Base-by-base conservation (phyloP, 164 flowering plant genomes). In the Nelumbo lutea region DNA sequence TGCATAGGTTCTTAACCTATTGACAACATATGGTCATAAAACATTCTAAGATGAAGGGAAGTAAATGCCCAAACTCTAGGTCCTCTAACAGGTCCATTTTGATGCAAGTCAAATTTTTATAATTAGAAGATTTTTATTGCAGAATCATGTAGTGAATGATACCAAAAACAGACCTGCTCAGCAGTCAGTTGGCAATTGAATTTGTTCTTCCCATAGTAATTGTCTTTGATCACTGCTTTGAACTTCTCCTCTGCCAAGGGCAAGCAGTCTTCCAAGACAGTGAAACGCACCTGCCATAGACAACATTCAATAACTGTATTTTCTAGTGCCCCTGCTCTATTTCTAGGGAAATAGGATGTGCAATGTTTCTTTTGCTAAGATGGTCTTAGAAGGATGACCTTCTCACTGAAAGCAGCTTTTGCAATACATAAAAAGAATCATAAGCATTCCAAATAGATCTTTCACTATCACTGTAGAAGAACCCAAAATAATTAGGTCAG, bases 191-290 rank as follows among this genome's bases (percentile, higher is more conserved):
- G 68, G 71, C 83, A 66, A 48, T 79, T 68, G 66, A 85, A 87
- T 70, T 85, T 85, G 69, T 71, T 83, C 59, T 68, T 80, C 7
- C 77, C 64, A 66, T 65, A 83, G 72, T 85, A 85, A 67, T 83
- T 83, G 1, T 80, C 83, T 71, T 85, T 79, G 61, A 85, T 78
- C 15, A 75, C 85, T 47, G 65, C 68, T 73, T 70, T 87, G 72
- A 87, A 85, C 74, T 78, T 78, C 62, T 82, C 88, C 79, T 82
- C 86, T 2, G 82, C 74, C 72, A 87, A 72, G 6, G 90, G 90
- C 66, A 73, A 58, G 78, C 88, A 85, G 71, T 85, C 87, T 13
- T 79, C 76, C 51, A 78, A 14, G 56, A 83, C 71, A 48, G 71
- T 61, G 75, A 83, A 86, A 0, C 86, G 82, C 42, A 86, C 90